These are phyloP conservation scores for Hyaloperonospora brassicae DNA, from an alignment of 352 stramenopile genomes.

Conservation along the genomic window DNA sequence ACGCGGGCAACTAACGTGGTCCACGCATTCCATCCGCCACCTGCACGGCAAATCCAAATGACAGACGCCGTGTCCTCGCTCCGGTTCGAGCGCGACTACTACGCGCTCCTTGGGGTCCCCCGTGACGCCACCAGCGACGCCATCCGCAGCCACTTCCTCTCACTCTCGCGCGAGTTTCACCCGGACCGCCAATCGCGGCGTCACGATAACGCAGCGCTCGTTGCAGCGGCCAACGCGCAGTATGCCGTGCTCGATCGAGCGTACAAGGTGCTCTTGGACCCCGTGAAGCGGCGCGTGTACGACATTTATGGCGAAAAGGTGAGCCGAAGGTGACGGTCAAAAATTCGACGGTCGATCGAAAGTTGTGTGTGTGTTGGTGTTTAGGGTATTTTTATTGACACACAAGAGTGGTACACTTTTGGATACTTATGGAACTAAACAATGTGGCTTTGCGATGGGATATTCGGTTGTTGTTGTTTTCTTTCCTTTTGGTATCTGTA, in stretches of 20 bases:
- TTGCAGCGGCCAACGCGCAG: constrained; percentile 62
- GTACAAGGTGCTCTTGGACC: constrained; percentile 77
- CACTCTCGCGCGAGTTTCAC: constrained; percentile 78
- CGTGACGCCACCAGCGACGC: constrained; percentile 50
- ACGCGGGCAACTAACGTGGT: too few relatives aligned
- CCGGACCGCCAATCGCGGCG: constrained; percentile 50
- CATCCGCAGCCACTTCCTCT: constrained; percentile 60
- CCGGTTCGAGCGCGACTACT: constrained; percentile 75
- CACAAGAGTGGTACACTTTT: too few relatives aligned
- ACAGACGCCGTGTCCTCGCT: constrained; percentile 34
- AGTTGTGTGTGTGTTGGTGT: neutral
- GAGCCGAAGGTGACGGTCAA: neutral
- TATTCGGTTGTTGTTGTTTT: constrained; percentile 1
- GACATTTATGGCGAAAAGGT: constrained; percentile 70
- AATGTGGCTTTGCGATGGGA: neutral
- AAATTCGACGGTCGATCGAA: too few relatives aligned
- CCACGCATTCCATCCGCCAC: too few relatives aligned
- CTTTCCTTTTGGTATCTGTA: constrained; percentile 4
- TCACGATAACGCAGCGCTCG: constrained; percentile 34
- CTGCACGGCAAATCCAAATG: too few relatives aligned
- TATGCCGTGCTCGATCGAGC: constrained; percentile 73
- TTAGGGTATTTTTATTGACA: too few relatives aligned
- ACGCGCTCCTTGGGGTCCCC: constrained; percentile 63
- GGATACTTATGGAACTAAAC: neutral
- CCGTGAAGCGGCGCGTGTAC: constrained; percentile 58